A percentile compares a stretch with the other conserved stretches of the same genome.
These are phyloP conservation scores for Setomelanomma holmii DNA, from an alignment of 2,329 filamentous ascomycete genomes.

Conservation along the genomic window DNA sequence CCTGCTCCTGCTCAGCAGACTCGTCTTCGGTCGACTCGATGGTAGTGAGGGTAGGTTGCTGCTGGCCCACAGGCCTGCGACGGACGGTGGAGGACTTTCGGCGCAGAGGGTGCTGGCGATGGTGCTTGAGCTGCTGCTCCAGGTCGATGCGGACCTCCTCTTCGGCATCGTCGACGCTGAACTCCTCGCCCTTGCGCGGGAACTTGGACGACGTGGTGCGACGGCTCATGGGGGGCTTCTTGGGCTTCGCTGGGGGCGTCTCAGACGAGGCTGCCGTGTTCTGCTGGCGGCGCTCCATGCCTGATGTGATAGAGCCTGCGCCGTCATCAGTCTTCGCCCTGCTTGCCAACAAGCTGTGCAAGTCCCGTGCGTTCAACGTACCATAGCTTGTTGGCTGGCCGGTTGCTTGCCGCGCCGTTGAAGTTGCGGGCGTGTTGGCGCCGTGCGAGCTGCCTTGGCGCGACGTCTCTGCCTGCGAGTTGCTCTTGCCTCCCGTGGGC, in stretches of 20 bases:
- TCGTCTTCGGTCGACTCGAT: constrained; percentile 60
- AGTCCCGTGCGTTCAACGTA: constrained; percentile 17
- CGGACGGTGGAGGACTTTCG: constrained; percentile 60
- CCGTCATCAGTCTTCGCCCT: constrained; percentile 9
- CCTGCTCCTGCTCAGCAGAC: constrained; percentile 42
- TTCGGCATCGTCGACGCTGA: constrained; percentile 88
- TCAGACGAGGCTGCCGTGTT: constrained; percentile 29
- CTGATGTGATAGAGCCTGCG: constrained; percentile 45
- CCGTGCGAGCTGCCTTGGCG: constrained; percentile 37
- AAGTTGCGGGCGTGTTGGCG: constrained; percentile 28
- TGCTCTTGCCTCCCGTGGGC: constrained; percentile 30
- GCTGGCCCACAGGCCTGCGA: constrained; percentile 56
- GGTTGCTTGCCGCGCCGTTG: constrained; percentile 29
- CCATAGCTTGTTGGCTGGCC: constrained; percentile 43
- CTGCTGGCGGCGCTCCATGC: constrained; percentile 37
- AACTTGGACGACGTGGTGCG: constrained; percentile 76
- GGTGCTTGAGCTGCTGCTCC: constrained; percentile 35
- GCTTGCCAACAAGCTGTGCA: neutral
- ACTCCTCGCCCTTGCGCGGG: constrained; percentile 82
- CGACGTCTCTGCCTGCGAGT: constrained; percentile 29
- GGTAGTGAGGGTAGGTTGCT: constrained; percentile 53
- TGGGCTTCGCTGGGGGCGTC: constrained; percentile 51
- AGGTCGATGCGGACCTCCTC: constrained; percentile 77
- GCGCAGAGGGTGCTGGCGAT: constrained; percentile 50
- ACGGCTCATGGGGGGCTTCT: constrained; percentile 76